Percentiles rank a stretch among this genome's conserved stretches.
Evolutionary conservation across 2,329 filamentous ascomycete species (phyloP).

Genomic region (Leptosphaerulina australis): DNA sequence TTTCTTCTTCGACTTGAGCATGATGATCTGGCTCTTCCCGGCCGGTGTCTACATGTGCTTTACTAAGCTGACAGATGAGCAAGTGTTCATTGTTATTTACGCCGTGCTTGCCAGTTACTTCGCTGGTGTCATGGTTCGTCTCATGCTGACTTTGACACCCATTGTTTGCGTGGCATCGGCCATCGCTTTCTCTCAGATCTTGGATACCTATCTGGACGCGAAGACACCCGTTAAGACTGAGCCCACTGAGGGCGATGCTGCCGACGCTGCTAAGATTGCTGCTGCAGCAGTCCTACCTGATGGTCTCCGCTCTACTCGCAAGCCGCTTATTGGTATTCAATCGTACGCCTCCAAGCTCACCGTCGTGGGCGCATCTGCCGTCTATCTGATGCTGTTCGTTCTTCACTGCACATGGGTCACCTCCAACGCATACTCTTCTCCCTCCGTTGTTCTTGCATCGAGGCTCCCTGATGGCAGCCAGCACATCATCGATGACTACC

Average conservation of each 20-base stretch:
- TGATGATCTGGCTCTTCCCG: slow-evolving; percentile 99
- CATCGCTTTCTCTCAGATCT: slow-evolving; percentile 82
- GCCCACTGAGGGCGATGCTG: slow-evolving; percentile 53
- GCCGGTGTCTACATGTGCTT: slow-evolving; percentile 99
- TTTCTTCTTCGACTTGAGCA: slow-evolving; percentile 98
- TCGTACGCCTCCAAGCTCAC: slow-evolving; percentile 76
- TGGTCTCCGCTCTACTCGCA: slow-evolving; percentile 71
- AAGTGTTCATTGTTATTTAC: slow-evolving; percentile 97
- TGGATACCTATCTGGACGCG: slow-evolving; percentile 81
- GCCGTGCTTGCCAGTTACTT: slow-evolving; percentile 98
- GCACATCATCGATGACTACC: slow-evolving; percentile 98
- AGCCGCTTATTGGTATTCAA: slow-evolving; percentile 83
- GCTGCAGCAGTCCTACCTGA: slow-evolving; percentile 58
- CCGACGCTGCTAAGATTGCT: slow-evolving; percentile 47
- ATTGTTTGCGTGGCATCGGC: slow-evolving; percentile 95
- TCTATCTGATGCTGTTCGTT: slow-evolving; percentile 92
- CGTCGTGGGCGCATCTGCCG: slow-evolving; percentile 72
- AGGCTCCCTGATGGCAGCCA: slow-evolving; percentile 91
- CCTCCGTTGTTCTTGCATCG: slow-evolving; percentile 93
- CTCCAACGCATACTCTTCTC: slow-evolving; percentile 97
- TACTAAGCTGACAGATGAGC: slow-evolving; percentile 89
- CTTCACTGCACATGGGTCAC: slow-evolving; percentile 99
- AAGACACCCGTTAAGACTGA: slow-evolving; percentile 63
- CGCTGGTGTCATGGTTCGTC: slow-evolving; percentile 97
- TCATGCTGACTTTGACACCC: slow-evolving; percentile 97